These are phyloP conservation scores for Candida neerlandica DNA, from an alignment of 1,139 yeast species.

Conservation along the genomic window DNA sequence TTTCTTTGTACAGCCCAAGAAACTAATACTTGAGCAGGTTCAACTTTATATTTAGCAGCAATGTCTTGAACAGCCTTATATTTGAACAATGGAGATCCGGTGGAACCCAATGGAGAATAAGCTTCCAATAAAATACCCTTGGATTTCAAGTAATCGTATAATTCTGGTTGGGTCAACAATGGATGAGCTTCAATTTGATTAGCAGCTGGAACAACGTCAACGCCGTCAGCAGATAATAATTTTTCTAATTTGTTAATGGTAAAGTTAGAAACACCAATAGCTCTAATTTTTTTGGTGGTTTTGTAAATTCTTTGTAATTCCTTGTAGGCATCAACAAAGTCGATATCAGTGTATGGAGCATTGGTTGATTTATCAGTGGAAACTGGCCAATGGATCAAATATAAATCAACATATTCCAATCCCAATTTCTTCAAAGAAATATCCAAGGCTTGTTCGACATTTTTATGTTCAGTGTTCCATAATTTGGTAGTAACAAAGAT, in stretches of 20 bases:
- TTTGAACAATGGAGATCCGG: constrained; percentile 54
- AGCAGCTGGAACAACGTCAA: constrained; percentile 48
- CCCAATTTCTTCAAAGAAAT: constrained; percentile 66
- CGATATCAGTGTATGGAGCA: constrained; percentile 45
- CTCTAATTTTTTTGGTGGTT: constrained; percentile 55
- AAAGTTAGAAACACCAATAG: constrained; percentile 67
- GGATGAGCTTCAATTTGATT: constrained; percentile 67
- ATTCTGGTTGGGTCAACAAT: constrained; percentile 53
- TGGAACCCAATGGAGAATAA: constrained; percentile 62
- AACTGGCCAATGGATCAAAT: constrained; percentile 87
- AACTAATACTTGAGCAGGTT: constrained; percentile 48
- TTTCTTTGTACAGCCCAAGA: constrained; percentile 59
- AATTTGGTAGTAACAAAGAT: constrained; percentile 80
- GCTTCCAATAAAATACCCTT: constrained; percentile 55
- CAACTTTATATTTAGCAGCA: constrained; percentile 46
- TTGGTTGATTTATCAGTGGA: constrained; percentile 41
- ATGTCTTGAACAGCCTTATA: constrained; percentile 41
- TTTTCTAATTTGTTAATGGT: constrained; percentile 47
- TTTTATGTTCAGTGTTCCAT: constrained; percentile 68
- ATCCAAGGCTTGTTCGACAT: constrained; percentile 61
- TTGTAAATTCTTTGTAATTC: constrained; percentile 61
- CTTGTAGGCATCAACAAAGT: constrained; percentile 69
- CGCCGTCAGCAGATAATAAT: constrained; percentile 48
- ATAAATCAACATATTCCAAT: constrained; percentile 80
- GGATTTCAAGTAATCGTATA: constrained; percentile 44